Evolutionary conservation across 305 asterid species (phyloP).

Genomic region (Rubia tinctorum): DNA sequence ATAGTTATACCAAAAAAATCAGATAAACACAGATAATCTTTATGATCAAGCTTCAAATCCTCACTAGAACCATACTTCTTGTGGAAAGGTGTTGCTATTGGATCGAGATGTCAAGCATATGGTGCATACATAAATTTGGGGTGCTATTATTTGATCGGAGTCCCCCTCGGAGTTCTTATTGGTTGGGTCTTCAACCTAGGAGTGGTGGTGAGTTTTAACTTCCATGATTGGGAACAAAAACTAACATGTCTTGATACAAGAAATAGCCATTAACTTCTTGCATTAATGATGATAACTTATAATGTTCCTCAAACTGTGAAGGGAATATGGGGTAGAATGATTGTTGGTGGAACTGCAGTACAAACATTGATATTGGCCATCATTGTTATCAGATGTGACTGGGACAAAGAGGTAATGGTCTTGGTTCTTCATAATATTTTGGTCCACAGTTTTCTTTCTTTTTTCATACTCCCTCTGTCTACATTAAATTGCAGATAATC

Average conservation of each 20-base stretch:
- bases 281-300: background rate
- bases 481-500: too few relatives aligned
- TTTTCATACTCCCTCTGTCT: too few relatives aligned
- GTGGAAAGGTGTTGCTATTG: conserved; percentile 81
- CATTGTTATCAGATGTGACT: too few relatives aligned
- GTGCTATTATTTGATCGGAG: conserved; percentile 66
- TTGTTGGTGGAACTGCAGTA: too few relatives aligned
- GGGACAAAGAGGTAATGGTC: too few relatives aligned
- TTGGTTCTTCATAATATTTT: background rate
- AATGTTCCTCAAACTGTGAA: background rate
- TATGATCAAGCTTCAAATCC: background rate
- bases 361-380: too few relatives aligned
- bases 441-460: background rate
- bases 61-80: background rate
- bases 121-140: conserved; percentile 83
- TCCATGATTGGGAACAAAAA: too few relatives aligned
- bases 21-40: background rate
- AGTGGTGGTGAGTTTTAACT: conserved; percentile 48
- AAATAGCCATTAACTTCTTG: too few relatives aligned
- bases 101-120: conserved; percentile 86
- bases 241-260: too few relatives aligned
- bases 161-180: conserved; percentile 59
- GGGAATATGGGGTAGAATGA: too few relatives aligned
- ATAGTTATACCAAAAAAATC: conserved; percentile 17
- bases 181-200: conserved; percentile 73